Evolutionary conservation across 1,284 basidiomycete species (phyloP).

Genomic region (Fomitiporia mediterranea): DNA sequence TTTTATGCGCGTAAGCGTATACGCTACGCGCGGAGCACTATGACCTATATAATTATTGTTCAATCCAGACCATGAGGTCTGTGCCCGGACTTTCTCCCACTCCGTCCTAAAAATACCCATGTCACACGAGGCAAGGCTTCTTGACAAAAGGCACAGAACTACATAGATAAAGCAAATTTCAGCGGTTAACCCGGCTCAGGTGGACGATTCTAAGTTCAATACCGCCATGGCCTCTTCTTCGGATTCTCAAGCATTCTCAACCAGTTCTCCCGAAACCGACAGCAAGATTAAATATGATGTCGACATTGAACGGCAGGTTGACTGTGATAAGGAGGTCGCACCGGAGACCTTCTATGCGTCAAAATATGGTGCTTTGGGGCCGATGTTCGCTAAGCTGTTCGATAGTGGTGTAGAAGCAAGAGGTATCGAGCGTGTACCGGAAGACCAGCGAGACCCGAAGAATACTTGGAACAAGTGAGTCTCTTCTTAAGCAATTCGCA

Average conservation of each 20-base stretch:
- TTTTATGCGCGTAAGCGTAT: no score
- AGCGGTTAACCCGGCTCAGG: no score
- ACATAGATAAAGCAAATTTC: no score
- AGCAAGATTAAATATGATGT: slow-evolving; percentile 7
- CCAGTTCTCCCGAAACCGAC: background rate
- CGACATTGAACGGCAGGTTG: slow-evolving; percentile 1
- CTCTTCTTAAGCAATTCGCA: background rate
- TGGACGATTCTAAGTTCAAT: no score
- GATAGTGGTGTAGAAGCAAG: slow-evolving; percentile 44
- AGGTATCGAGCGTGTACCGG: slow-evolving; percentile 48
- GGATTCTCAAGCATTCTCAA: background rate
- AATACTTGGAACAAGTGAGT: slow-evolving; percentile 48
- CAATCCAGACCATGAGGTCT: no score
- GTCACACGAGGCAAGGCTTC: no score
- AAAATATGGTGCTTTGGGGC: slow-evolving; percentile 36
- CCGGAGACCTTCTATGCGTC: slow-evolving; percentile 33
- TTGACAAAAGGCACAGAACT: no score
- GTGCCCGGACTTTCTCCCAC: no score
- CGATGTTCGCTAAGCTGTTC: slow-evolving; percentile 37
- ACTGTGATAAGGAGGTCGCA: slow-evolving; percentile 17
- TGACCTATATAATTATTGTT: no score
- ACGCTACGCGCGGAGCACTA: no score
- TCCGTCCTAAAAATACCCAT: no score
- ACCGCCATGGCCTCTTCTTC: slow-evolving; percentile 8
- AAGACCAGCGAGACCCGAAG: slow-evolving; percentile 41